Percentiles rank a stretch among this genome's conserved stretches.
These are phyloP conservation scores for Sphaceloma murrayae DNA, from an alignment of 2,329 filamentous ascomycete species.

Conservation along the genomic window DNA sequence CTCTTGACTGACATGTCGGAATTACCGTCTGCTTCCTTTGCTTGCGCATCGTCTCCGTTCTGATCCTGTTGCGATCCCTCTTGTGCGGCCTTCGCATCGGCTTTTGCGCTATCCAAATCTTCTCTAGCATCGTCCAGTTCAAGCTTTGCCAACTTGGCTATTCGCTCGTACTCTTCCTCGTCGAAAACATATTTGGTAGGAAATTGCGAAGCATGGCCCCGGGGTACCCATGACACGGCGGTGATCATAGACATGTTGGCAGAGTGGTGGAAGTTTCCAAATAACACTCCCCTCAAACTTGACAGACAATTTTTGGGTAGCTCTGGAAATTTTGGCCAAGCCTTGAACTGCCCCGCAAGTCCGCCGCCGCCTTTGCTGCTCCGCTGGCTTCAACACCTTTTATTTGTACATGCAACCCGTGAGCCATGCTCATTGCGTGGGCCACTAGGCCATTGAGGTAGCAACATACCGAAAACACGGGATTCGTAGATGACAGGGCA, in stretches of 20 bases:
- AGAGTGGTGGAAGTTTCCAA: too few relatives aligned
- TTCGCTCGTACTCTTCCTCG: conserved; percentile 43
- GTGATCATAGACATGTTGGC: conserved; percentile 46
- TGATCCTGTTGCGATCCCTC: conserved; percentile 25
- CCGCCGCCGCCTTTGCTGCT: too few relatives aligned
- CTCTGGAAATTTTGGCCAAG: conserved; percentile 10
- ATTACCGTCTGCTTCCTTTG: conserved; percentile 17
- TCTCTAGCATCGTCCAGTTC: conserved; percentile 88
- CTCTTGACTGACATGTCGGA: conserved; percentile 9
- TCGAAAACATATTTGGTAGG: conserved; percentile 43
- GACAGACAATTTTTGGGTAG: background rate
- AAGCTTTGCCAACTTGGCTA: conserved; percentile 43
- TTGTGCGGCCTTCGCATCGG: conserved; percentile 22
- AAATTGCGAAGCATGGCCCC: conserved; percentile 41
- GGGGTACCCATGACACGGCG: conserved; percentile 44
- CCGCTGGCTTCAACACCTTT: too few relatives aligned
- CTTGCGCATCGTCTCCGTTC: conserved; percentile 21
- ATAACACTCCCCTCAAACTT: too few relatives aligned
- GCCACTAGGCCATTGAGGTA: too few relatives aligned
- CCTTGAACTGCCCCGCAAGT: too few relatives aligned
- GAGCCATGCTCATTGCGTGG: too few relatives aligned
- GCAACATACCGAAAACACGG: too few relatives aligned
- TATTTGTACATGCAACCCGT: too few relatives aligned
- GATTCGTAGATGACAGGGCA: too few relatives aligned
- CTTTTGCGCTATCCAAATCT: conserved; percentile 61